Evolutionary conservation across 1,284 basidiomycete genomes (phyloP).

Genomic region (Malassezia psittaci): DNA sequence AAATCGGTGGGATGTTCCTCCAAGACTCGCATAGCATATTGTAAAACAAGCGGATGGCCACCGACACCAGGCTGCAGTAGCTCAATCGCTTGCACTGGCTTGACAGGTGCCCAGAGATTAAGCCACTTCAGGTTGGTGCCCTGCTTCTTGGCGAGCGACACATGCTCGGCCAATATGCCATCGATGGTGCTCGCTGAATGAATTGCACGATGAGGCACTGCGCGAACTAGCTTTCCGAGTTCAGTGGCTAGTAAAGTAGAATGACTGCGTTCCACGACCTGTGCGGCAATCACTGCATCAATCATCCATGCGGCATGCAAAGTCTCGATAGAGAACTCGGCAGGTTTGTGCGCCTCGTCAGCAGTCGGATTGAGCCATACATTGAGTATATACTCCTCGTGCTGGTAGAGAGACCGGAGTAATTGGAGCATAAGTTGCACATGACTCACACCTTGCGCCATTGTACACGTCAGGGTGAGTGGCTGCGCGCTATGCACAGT

Average conservation of each 20-base stretch:
- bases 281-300: conserved; percentile 69
- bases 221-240: conserved; percentile 64
- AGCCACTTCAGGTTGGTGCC: conserved; percentile 57
- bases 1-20: conserved; percentile 88
- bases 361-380: conserved; percentile 86
- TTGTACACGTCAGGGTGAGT: conserved; percentile 24
- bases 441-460: conserved; percentile 21
- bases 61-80: conserved; percentile 47
- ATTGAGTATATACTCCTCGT: conserved; percentile 70
- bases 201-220: conserved; percentile 62
- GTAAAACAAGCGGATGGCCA: conserved; percentile 67
- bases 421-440: conserved; percentile 25
- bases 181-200: conserved; percentile 68
- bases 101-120: conserved; percentile 74
- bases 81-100: conserved; percentile 57
- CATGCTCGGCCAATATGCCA: conserved; percentile 58
- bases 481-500: conserved; percentile 12
- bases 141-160: conserved; percentile 50
- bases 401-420: conserved; percentile 72
- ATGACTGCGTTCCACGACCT: conserved; percentile 79
- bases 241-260: conserved; percentile 58
- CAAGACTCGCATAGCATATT: conserved; percentile 91
- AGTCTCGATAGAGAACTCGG: background rate
- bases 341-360: conserved; percentile 52
- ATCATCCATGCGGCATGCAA: conserved; percentile 61